Conservation (phyloP, 2,329 filamentous ascomycete species). For the Diaporthe aspalathi region DNA sequence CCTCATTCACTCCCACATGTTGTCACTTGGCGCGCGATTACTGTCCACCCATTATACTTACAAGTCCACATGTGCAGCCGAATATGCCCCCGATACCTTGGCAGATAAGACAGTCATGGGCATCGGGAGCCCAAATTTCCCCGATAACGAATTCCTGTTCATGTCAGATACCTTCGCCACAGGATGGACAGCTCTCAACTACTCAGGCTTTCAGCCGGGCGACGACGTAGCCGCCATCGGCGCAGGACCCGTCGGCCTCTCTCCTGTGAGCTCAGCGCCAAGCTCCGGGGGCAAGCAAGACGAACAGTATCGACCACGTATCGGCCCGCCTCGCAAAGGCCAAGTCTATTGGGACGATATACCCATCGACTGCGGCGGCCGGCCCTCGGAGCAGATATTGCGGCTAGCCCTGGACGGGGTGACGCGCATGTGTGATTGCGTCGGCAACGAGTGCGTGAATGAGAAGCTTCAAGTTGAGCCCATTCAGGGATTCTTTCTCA, state of each 20-base stretch:
- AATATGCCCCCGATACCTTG: conserved; percentile 41
- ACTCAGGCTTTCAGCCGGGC: conserved; percentile 53
- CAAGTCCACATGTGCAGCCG: conserved; percentile 37
- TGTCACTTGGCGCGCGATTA: neutral
- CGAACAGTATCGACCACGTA: conserved; percentile 44
- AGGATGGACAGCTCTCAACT: conserved; percentile 51
- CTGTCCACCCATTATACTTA: neutral
- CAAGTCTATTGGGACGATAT: conserved; percentile 41
- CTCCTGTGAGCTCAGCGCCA: conserved; percentile 43
- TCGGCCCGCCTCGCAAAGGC: conserved; percentile 42
- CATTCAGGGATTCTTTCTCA: conserved; percentile 40
- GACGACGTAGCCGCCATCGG: conserved; percentile 45
- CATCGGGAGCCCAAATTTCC: conserved; percentile 35
- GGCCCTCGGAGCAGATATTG: conserved; percentile 42
- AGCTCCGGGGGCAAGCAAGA: conserved; percentile 43
- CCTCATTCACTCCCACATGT: neutral
- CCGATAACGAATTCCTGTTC: conserved; percentile 44
- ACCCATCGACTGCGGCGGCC: conserved; percentile 43
- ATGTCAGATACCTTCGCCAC: conserved; percentile 53
- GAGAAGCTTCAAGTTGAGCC: conserved; percentile 39
- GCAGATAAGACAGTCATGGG: conserved; percentile 40
- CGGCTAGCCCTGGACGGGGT: conserved; percentile 39
- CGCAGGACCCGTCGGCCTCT: conserved; percentile 45
- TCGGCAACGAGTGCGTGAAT: conserved; percentile 42
- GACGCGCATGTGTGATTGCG: conserved; percentile 42